phyloP scores from a whole-genome alignment of 495 filamentous ascomycete genomes.

The Parathielavia appendiculata region DNA sequence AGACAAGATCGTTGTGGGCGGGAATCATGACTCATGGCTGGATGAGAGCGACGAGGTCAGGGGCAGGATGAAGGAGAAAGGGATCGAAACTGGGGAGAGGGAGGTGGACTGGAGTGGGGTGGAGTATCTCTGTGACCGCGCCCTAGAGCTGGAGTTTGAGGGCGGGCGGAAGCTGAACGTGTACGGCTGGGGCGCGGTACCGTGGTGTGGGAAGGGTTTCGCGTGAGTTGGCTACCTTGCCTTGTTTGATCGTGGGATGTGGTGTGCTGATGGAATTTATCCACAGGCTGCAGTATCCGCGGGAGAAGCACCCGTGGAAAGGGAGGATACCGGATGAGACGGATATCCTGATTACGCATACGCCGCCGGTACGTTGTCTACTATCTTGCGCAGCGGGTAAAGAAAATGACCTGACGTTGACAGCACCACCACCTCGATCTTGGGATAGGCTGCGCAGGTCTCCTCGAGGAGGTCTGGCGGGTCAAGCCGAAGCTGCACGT shows the following conservation, averaged over 20 bases:
- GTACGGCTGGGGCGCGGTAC: slow-evolving; percentile 51
- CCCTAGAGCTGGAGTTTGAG: slow-evolving; percentile 43
- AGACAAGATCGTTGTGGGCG: slow-evolving; percentile 71
- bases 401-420: background rate
- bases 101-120: slow-evolving; percentile 44
- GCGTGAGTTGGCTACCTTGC: slow-evolving; percentile 15
- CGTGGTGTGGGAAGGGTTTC: slow-evolving; percentile 32
- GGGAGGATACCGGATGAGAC: slow-evolving; percentile 60
- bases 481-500: slow-evolving; percentile 76
- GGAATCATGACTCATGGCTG: slow-evolving; percentile 87
- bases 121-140: slow-evolving; percentile 48
- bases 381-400: background rate
- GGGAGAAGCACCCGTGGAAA: slow-evolving; percentile 42
- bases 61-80: slow-evolving; percentile 18
- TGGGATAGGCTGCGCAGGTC: slow-evolving; percentile 66
- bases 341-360: slow-evolving; percentile 84
- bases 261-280: slow-evolving; percentile 2
- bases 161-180: slow-evolving; percentile 49
- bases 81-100: slow-evolving; percentile 29
- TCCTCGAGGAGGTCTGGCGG: slow-evolving; percentile 72
- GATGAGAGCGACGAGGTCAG: slow-evolving; percentile 47
- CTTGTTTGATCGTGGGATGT: background rate
- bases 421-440: slow-evolving; percentile 72
- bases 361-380: slow-evolving; percentile 39
- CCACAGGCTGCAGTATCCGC: slow-evolving; percentile 45